Base-by-base conservation (phyloP, 805 yeast genomes). In the Candida parachauliodes region DNA sequence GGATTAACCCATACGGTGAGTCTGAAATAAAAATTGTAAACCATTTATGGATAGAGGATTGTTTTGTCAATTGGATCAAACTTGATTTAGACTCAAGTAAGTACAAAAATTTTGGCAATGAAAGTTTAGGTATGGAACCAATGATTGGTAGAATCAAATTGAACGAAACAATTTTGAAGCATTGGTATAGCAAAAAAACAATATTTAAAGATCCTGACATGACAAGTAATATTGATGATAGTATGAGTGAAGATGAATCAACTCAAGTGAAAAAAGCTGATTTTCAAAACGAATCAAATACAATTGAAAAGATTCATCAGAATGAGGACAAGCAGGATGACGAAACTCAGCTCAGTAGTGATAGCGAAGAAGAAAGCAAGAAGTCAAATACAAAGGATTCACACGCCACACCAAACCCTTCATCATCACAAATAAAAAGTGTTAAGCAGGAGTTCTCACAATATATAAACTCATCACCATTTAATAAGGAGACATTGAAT, bases 31-130 rank as follows among this genome's bases (percentile, higher is more conserved):
- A 70, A 21, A 66, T 83, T 2, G 80, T 86, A 1, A 88, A 84
- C 51, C 96, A 88, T 58, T 52, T 81, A 10, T 91, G 98, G 98
- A 59, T 91, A 10, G 98, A 91, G 52, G 89, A 85, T 38, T 74
- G 88, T 28, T 91, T 72, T 43, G 47, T 60, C 8, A 58, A 70
- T 32, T 84, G 93, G 89, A 7, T 2, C 3, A 62, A 60, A 35
- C 46, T 69, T 4, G 76, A 79, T 26, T 70, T 57, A 3, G 48
- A 60, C 0, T 51, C 57, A 11, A 67, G 75, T 2, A 65, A 75
- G 22, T 86, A 76, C 56, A 54, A 69, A 8, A 62, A 64, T 34
- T 60, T 77, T 28, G 76, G 77, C 1, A 57, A 63, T 27, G 60
- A 56, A 18, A 50, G 62, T 3, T 60, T 65, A 19, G 59, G 57